These are phyloP conservation scores for Calocybe indica DNA, from an alignment of 768 basidiomycete species.

Conservation along the genomic window DNA sequence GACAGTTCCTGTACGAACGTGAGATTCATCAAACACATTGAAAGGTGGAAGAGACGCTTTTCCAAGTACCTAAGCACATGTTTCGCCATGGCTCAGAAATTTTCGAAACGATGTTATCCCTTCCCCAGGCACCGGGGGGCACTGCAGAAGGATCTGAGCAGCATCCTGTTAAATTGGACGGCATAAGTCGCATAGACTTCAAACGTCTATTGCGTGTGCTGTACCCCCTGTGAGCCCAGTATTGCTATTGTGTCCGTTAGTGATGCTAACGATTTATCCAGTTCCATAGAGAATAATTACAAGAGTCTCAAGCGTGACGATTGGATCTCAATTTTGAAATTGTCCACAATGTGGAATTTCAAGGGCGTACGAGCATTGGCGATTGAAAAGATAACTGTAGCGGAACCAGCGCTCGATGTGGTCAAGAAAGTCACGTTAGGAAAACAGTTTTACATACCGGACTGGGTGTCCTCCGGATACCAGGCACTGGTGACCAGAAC, in stretches of 20 bases:
- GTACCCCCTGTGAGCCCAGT: background rate
- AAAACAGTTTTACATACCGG: background rate
- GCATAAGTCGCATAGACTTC: background rate
- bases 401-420: no score
- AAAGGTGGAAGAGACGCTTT: background rate
- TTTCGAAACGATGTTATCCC: background rate
- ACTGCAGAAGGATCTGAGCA: background rate
- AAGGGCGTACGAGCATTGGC: background rate
- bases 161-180: background rate
- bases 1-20: no score
- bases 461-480: background rate
- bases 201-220: background rate
- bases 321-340: background rate
- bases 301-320: background rate
- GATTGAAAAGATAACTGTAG: background rate
- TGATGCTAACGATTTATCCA: background rate
- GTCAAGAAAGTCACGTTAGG: background rate
- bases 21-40: no score
- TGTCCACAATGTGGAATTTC: constrained; percentile 1
- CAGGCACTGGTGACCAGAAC: background rate
- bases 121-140: background rate
- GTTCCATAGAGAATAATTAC: background rate
- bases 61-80: constrained; percentile 1
- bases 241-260: background rate
- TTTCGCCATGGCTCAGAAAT: background rate